Conservation (phyloP, 2,329 filamentous ascomycete species). For the Ceratocystis destructans region DNA sequence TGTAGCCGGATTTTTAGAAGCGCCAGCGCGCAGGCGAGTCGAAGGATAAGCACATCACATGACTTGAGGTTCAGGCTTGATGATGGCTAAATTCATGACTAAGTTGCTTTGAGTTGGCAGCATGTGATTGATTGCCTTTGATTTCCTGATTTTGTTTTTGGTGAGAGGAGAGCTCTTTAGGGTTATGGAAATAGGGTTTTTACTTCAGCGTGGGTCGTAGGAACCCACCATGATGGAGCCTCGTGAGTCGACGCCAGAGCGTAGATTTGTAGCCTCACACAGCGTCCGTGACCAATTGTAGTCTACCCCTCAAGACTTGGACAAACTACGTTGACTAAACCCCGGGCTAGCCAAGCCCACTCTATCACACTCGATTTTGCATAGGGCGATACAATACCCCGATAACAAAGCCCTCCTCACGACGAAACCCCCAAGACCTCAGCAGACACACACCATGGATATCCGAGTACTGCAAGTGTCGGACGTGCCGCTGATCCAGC, state of each 20-base stretch:
- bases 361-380: constrained; percentile 1
- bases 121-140: background rate
- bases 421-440: background rate
- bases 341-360: background rate
- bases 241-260: constrained; percentile 2
- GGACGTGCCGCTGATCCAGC: constrained; percentile 85
- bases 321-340: background rate
- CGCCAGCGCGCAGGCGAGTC: background rate
- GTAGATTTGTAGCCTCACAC: background rate
- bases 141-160: no score
- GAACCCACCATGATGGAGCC: constrained; percentile 9
- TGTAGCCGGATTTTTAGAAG: background rate
- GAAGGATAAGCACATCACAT: background rate
- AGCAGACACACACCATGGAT: constrained; percentile 46
- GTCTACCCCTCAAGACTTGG: background rate
- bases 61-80: background rate
- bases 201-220: background rate
- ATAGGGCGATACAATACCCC: background rate
- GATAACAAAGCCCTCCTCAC: background rate
- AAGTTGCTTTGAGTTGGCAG: background rate
- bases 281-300: background rate
- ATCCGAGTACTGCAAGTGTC: constrained; percentile 74
- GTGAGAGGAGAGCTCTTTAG: background rate
- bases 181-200: background rate
- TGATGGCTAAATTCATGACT: background rate